phyloP scores from a whole-genome alignment of 164 flowering plant genomes.

The Chimonanthus salicifolius region DNA sequence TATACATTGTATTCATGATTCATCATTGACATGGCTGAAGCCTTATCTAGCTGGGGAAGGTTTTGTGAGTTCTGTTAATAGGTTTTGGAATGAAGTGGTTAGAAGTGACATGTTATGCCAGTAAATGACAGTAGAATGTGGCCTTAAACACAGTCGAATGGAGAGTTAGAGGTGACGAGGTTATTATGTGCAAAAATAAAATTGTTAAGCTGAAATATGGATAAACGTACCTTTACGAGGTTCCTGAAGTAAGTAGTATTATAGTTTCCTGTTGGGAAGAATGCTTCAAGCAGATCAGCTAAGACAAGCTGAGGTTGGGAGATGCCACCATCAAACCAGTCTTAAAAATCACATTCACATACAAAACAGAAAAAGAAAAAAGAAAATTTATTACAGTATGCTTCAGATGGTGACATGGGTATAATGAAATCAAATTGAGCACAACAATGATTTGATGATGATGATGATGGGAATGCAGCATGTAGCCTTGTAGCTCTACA shows the following conservation, averaged over 20 bases:
- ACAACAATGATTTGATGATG: neutral
- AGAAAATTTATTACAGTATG: neutral
- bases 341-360: conserved; percentile 25
- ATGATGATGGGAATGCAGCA: neutral
- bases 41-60: too few species aligned
- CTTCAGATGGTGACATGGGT: neutral
- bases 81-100: too few species aligned
- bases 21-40: too few species aligned
- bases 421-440: too few species aligned
- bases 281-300: conserved; percentile 76
- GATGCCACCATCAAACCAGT: conserved; percentile 80
- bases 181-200: neutral
- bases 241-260: conserved; percentile 72
- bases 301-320: conserved; percentile 90
- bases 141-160: too few species aligned
- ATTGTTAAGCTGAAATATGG: neutral
- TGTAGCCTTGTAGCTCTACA: neutral
- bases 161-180: neutral
- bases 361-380: neutral
- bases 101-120: too few species aligned
- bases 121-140: too few species aligned
- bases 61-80: too few species aligned
- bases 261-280: conserved; percentile 78
- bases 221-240: conserved; percentile 58
- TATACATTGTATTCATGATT: too few species aligned